phyloP scores from a whole-genome alignment of 768 basidiomycete species.

The Kwoniella botswanensis region DNA sequence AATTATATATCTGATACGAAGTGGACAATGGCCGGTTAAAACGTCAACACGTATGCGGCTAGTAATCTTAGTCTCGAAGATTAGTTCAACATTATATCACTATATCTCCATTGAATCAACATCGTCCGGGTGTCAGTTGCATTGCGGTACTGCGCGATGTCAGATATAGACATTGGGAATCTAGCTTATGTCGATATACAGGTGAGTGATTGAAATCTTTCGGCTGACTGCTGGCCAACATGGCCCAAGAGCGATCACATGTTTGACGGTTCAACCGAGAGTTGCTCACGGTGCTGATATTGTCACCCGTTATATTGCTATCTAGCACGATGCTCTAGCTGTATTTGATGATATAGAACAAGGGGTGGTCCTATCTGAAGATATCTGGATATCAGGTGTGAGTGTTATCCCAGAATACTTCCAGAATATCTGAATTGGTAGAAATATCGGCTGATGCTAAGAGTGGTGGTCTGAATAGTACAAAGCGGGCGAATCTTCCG shows the following conservation, averaged over 20 bases:
- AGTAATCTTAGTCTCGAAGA: not conserved
- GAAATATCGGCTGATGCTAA: not conserved
- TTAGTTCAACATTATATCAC: too few species aligned
- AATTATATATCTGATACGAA: not conserved
- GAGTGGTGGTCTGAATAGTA: conserved; percentile 58
- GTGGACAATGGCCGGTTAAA: not conserved
- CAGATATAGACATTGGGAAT: conserved; percentile 1
- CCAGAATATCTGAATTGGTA: not conserved
- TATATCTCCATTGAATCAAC: too few species aligned
- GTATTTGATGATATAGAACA: conserved; percentile 71
- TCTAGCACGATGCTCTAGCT: conserved; percentile 66
- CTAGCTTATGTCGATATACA: conserved; percentile 56
- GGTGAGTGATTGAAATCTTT: conserved; percentile 32
- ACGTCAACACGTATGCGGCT: not conserved
- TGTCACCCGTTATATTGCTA: not conserved
- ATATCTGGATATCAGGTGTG: conserved; percentile 73
- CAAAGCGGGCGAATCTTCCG: conserved; percentile 59
- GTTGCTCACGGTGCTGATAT: too few species aligned
- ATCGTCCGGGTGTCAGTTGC: too few species aligned
- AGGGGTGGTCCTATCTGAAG: conserved; percentile 66
- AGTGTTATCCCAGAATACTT: conserved; percentile 14
- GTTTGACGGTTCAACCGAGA: too few species aligned
- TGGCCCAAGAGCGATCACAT: too few species aligned
- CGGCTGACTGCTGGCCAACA: not conserved
- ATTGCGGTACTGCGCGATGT: too few species aligned